These are phyloP conservation scores for Mycena venus DNA, from an alignment of 768 basidiomycete species.

Conservation along the genomic window DNA sequence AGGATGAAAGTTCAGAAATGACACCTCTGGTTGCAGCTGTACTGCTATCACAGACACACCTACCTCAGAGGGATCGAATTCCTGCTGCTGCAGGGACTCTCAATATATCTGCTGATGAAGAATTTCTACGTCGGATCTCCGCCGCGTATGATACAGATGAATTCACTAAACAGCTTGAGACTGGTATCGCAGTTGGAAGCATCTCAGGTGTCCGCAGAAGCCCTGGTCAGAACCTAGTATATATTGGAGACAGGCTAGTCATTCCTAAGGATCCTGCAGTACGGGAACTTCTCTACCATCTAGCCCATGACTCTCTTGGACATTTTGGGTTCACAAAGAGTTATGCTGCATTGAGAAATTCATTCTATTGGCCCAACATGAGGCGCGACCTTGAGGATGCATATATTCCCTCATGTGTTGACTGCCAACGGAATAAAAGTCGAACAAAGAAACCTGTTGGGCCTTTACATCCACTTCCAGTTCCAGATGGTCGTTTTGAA, in stretches of 20 bases:
- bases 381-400: constrained; percentile 39
- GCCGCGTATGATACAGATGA: constrained; percentile 6
- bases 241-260: too few relatives aligned
- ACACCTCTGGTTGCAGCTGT: background rate
- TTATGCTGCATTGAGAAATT: constrained; percentile 37
- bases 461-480: constrained; percentile 40
- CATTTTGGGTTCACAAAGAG: constrained; percentile 51
- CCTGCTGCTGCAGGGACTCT: background rate
- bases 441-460: constrained; percentile 42
- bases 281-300: constrained; percentile 39
- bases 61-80: too few relatives aligned
- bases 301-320: constrained; percentile 45
- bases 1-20: background rate
- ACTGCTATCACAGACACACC: too few relatives aligned
- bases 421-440: constrained; percentile 54
- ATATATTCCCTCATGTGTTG: constrained; percentile 48
- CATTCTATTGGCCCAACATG: too few relatives aligned
- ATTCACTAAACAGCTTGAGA: too few relatives aligned
- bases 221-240: too few relatives aligned
- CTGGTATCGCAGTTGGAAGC: too few relatives aligned
- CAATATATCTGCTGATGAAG: constrained; percentile 5
- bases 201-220: too few relatives aligned
- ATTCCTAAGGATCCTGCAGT: constrained; percentile 34
- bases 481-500: constrained; percentile 30
- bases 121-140: constrained; percentile 14